phyloP scores from a whole-genome alignment of 2,329 filamentous ascomycete species.

The Emergomyces pasteurianus region DNA sequence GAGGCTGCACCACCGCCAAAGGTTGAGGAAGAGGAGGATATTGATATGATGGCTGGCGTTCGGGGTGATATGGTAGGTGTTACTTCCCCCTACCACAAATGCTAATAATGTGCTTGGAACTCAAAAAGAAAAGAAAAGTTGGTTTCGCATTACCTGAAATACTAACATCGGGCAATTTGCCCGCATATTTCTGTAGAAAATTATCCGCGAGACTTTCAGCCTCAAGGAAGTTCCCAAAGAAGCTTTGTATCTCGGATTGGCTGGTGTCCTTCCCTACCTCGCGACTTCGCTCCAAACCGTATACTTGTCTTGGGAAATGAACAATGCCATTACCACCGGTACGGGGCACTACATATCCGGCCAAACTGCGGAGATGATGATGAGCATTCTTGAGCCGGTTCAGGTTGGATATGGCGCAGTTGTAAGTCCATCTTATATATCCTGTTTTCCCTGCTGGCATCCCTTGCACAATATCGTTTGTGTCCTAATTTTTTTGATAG shows the following conservation, averaged over 20 bases:
- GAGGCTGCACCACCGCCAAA: constrained; percentile 35
- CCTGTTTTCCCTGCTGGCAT: not conserved
- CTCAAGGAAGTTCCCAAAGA: constrained; percentile 54
- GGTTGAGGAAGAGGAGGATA: constrained; percentile 27
- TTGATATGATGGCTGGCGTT: constrained; percentile 42
- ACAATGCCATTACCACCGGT: constrained; percentile 51
- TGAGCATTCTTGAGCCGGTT: constrained; percentile 69
- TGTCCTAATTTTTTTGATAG: constrained; percentile 25
- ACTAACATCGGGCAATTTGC: constrained; percentile 2
- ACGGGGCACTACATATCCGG: constrained; percentile 53
- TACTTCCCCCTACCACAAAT: not conserved
- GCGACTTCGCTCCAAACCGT: constrained; percentile 73
- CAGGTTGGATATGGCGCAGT: constrained; percentile 87
- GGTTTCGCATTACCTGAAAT: not conserved
- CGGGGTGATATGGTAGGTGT: constrained; percentile 46
- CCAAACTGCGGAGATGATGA: constrained; percentile 57
- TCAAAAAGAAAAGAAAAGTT: not conserved
- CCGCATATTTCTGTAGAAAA: constrained; percentile 34
- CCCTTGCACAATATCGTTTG: not conserved
- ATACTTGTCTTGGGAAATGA: constrained; percentile 72
- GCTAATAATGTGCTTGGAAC: not conserved
- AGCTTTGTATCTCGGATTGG: constrained; percentile 56
- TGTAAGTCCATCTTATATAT: constrained; percentile 27
- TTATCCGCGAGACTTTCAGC: constrained; percentile 58
- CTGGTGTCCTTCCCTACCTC: constrained; percentile 74